phyloP scores from a whole-genome alignment of 2,329 filamentous ascomycete genomes.

The Colletotrichum kahawae region DNA sequence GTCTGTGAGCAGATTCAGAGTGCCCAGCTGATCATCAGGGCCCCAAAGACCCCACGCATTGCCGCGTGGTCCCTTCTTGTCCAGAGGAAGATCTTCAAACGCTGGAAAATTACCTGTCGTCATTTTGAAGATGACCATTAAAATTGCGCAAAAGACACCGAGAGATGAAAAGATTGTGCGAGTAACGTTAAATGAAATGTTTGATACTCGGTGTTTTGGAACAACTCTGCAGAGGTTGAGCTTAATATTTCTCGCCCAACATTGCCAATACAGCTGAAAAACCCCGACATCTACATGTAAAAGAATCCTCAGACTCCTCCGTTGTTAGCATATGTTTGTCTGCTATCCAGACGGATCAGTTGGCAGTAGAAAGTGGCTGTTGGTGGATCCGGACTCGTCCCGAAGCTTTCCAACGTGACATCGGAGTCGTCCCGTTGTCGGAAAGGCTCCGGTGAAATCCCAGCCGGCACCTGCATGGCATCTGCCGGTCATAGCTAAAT shows the following conservation, averaged over 20 bases:
- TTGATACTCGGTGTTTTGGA: neutral
- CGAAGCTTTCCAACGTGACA: neutral
- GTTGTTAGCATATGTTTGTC: neutral
- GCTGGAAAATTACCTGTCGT: neutral
- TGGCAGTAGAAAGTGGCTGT: neutral
- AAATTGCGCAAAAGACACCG: neutral
- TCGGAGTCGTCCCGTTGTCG: neutral
- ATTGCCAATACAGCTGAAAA: neutral
- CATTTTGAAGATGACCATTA: neutral
- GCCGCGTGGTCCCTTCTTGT: slow-evolving; percentile 50
- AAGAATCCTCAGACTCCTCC: neutral
- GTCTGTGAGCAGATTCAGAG: slow-evolving; percentile 56
- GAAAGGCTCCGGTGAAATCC: neutral
- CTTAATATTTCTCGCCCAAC: neutral
- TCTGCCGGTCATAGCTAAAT: neutral
- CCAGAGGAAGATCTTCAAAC: slow-evolving; percentile 46
- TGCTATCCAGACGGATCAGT: neutral
- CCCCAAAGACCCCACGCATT: slow-evolving; percentile 64
- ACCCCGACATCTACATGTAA: neutral
- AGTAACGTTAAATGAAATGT: neutral
- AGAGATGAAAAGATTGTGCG: neutral
- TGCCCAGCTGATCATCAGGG: slow-evolving; percentile 53
- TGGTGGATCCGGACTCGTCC: neutral
- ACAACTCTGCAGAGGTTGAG: neutral
- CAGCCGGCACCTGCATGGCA: neutral